Base-by-base conservation (phyloP, 2,329 filamentous ascomycete species). In the Aureobasidium leucospermi region DNA sequence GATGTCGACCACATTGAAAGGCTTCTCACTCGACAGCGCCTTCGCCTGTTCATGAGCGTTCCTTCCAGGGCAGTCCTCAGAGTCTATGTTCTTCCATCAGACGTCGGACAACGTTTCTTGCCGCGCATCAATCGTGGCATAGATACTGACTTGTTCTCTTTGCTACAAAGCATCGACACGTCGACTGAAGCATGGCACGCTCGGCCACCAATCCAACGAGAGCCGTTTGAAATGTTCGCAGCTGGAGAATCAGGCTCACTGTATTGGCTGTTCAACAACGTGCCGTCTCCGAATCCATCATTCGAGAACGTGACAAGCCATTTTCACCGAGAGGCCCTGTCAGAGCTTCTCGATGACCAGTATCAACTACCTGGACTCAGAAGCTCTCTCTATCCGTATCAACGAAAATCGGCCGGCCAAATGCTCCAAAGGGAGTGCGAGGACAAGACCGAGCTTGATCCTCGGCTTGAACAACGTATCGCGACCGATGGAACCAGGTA, bases 341-440 rank as follows among this genome's bases (percentile, higher is more conserved):
- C 79, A 42, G 77, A 78, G 29, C 69, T 91, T 1, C 68, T 89
- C 1, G 70, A 75, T 23, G 68, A 63, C 1, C 61, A 48, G 68
- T 76, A 36, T 78, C 79, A 66, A 66, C 65, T 88, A 0, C 67
- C 73, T 1, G 87, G 87, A 0, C 70, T 92, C 5, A 80, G 71
- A 13, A 89, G 89, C 0, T 74, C 74, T 0, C 76, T 96, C 0
- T 89, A 94, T 68, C 79, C 82, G 0, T 95, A 96, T 66, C 93
- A 97, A 70, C 81, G 86, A 53, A 82, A 87, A 46, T 93, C 91
- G 1, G 87, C 88, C 0, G 89, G 89, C 4, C 70, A 87, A 31
- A 96, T 97, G 91, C 74, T 96, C 16, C 87, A 94, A 69, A 85
- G 87, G 57, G 93, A 97, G 72, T 73, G 80, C 6, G 80, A 85